A percentile compares a stretch with the other conserved stretches of the same genome.
Evolutionary conservation across 495 filamentous ascomycete genomes (phyloP).

Genomic region (Elasticomyces elasticus): DNA sequence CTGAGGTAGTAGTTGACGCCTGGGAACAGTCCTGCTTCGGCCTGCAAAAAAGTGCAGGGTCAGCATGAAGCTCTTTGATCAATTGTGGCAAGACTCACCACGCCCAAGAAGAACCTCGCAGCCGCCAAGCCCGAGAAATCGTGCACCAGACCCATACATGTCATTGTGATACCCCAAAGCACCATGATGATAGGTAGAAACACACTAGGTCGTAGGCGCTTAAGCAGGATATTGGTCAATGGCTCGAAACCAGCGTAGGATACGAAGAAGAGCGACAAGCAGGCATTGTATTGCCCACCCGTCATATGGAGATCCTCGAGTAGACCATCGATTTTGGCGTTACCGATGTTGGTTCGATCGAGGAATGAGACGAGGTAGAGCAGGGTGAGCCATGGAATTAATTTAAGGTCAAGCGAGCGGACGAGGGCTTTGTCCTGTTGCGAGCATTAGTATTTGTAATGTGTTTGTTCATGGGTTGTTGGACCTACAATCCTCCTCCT

Average conservation of each 20-base stretch:
- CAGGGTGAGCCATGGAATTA: conserved; percentile 39
- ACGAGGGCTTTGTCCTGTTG: conserved; percentile 10
- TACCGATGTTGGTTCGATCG: conserved; percentile 61
- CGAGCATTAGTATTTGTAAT: background rate
- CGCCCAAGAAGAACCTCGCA: conserved; percentile 75
- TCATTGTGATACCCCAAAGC: conserved; percentile 67
- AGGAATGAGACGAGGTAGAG: conserved; percentile 81
- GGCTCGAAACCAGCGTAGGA: conserved; percentile 85
- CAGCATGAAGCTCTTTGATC: background rate
- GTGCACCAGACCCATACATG: conserved; percentile 69
- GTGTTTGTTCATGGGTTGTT: background rate
- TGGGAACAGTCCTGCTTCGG: conserved; percentile 70
- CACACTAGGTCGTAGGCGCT: conserved; percentile 38
- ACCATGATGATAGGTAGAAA: conserved; percentile 50
- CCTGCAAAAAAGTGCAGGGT: too few species aligned
- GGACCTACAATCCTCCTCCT: conserved; percentile 9
- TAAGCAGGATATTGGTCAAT: conserved; percentile 78
- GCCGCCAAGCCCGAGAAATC: conserved; percentile 74
- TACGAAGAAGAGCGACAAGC: conserved; percentile 49
- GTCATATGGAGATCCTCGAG: conserved; percentile 29
- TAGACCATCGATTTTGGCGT: conserved; percentile 47
- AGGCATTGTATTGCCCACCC: conserved; percentile 26
- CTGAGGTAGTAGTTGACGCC: conserved; percentile 83
- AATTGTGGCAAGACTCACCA: conserved; percentile 31
- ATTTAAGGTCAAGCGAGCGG: conserved; percentile 1